A percentile compares a stretch with the other conserved stretches of the same genome.
These are phyloP conservation scores for Rhynchospora pubera DNA, from an alignment of 176 grass and related monocot genomes.

Conservation along the genomic window DNA sequence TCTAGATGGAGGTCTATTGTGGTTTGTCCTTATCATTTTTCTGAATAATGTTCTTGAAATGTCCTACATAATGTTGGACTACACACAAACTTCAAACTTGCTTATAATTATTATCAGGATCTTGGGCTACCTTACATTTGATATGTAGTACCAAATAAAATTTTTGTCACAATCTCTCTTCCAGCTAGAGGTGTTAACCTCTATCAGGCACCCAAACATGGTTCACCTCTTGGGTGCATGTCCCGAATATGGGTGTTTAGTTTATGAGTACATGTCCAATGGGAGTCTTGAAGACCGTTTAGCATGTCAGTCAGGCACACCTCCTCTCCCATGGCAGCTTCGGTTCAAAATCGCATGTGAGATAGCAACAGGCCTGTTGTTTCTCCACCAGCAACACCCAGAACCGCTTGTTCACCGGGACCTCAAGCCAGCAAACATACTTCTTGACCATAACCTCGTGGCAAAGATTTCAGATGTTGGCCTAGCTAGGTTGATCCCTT, in stretches of 20 bases:
- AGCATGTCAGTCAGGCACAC: conserved; percentile 47
- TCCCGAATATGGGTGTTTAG: conserved; percentile 71
- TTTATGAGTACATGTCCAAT: conserved; percentile 84
- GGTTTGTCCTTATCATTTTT: neutral
- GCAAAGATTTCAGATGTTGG: conserved; percentile 78
- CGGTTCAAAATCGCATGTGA: conserved; percentile 76
- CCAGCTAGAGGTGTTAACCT: conserved; percentile 76
- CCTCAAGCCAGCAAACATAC: conserved; percentile 87
- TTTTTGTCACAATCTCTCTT: neutral
- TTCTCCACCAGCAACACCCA: conserved; percentile 68
- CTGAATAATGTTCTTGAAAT: neutral
- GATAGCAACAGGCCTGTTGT: conserved; percentile 58
- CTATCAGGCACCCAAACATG: conserved; percentile 78
- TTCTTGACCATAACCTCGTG: conserved; percentile 42
- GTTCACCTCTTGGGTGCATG: conserved; percentile 77
- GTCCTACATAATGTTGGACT: neutral
- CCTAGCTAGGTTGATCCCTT: conserved; percentile 65
- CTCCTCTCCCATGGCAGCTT: conserved; percentile 51
- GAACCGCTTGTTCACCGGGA: conserved; percentile 85
- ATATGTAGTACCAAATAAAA: neutral
- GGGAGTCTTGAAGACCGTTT: conserved; percentile 77
- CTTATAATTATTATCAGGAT: neutral
- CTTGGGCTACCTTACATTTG: neutral
- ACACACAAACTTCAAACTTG: neutral
- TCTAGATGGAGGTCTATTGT: neutral